Percentiles rank a stretch among this genome's conserved stretches.
Conservation (phyloP, 805 yeast species). For the Candida coquimbonensis region DNA sequence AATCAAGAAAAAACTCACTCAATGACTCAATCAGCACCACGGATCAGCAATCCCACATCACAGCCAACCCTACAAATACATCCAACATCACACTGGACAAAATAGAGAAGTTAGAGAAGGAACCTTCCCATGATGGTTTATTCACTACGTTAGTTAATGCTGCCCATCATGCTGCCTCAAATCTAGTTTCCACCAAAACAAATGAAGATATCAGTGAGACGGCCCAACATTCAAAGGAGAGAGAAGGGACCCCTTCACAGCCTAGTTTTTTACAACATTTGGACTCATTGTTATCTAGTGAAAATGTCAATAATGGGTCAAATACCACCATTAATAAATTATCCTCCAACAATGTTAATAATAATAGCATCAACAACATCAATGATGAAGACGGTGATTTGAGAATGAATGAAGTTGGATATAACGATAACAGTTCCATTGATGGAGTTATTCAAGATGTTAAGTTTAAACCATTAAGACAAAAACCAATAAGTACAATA, state of each 20-base stretch:
- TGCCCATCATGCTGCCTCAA: slow-evolving; percentile 30
- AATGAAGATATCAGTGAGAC: background rate
- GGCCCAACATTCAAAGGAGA: background rate
- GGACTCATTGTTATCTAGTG: slow-evolving; percentile 25
- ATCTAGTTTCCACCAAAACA: background rate
- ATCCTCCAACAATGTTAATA: no score
- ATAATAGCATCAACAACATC: no score
- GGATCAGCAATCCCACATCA: no score
- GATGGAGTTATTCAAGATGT: slow-evolving; percentile 22
- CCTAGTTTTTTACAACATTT: slow-evolving; percentile 23
- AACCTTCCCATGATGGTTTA: slow-evolving; percentile 24
- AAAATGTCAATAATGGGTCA: no score
- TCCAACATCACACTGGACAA: no score
- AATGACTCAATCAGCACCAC: background rate
- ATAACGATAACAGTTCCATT: no score
- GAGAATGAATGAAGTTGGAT: no score
- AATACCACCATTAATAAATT: no score
- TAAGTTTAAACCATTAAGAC: slow-evolving; percentile 35
- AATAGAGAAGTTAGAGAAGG: no score
- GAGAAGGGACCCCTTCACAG: no score
- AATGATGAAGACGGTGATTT: no score
- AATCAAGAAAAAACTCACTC: background rate
- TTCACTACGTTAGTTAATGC: slow-evolving; percentile 36
- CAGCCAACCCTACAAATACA: no score
- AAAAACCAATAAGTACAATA: slow-evolving; percentile 43